Percentiles rank a stretch among this genome's conserved stretches.
Conservation (phyloP, 2,329 filamentous ascomycete species). For the Pseudocercospora cruenta region DNA sequence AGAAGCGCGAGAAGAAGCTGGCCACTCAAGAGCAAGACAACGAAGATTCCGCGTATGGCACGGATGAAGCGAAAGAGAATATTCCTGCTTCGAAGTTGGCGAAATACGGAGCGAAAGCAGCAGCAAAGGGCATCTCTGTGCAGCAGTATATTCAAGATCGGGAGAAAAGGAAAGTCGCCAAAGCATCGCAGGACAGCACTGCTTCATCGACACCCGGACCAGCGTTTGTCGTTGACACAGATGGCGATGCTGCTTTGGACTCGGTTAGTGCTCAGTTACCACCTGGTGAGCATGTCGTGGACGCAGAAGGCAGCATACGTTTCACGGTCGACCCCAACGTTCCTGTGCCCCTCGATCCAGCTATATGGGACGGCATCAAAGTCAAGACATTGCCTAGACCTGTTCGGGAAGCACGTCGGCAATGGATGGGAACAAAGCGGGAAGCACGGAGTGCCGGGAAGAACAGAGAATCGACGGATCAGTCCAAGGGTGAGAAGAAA, state of each 20-base stretch:
- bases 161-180: slow-evolving; percentile 28
- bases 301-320: slow-evolving; percentile 21
- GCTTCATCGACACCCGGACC: not conserved
- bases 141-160: slow-evolving; percentile 37
- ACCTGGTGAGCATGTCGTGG: slow-evolving; percentile 13
- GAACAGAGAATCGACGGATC: not conserved
- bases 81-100: slow-evolving; percentile 36
- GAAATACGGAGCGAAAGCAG: slow-evolving; percentile 41
- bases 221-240: slow-evolving; percentile 23
- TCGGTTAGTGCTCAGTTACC: not conserved
- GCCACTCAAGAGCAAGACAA: slow-evolving; percentile 6
- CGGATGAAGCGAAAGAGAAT: slow-evolving; percentile 8
- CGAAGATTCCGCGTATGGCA: slow-evolving; percentile 5
- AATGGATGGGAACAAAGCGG: slow-evolving; percentile 25
- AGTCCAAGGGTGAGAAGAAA: slow-evolving; percentile 13
- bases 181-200: slow-evolving; percentile 16
- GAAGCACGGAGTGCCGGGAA: slow-evolving; percentile 13
- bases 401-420: slow-evolving; percentile 27
- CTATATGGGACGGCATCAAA: slow-evolving; percentile 27
- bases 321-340: slow-evolving; percentile 16
- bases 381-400: slow-evolving; percentile 25
- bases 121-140: slow-evolving; percentile 43
- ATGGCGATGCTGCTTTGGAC: slow-evolving; percentile 20
- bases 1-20: slow-evolving; percentile 14
- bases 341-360: slow-evolving; percentile 24